Evolutionary conservation across 2,329 filamentous ascomycete genomes (phyloP).

Genomic region (Neodidymelliopsis sp.): DNA sequence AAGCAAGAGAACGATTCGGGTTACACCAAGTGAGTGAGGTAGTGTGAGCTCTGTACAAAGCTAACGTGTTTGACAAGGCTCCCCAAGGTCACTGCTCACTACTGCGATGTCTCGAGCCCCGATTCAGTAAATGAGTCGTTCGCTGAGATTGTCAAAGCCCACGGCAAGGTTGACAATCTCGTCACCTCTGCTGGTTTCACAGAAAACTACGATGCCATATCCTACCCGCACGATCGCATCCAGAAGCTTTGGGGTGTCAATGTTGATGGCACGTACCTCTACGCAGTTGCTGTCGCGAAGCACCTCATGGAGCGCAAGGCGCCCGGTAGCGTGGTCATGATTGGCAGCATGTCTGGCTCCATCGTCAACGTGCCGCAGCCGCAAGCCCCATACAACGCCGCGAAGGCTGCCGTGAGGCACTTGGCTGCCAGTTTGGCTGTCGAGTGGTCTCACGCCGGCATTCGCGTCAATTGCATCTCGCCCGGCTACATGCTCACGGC

Average conservation of each 20-base stretch:
- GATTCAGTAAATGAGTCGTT: slow-evolving; percentile 79
- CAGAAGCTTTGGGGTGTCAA: slow-evolving; percentile 95
- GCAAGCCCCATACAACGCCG: slow-evolving; percentile 90
- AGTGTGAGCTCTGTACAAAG: too few relatives aligned
- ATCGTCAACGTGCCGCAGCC: slow-evolving; percentile 97
- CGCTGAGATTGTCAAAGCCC: slow-evolving; percentile 70
- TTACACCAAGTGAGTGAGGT: slow-evolving; percentile 56
- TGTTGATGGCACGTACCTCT: slow-evolving; percentile 90
- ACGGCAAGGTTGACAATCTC: slow-evolving; percentile 87
- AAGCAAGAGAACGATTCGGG: slow-evolving; percentile 73
- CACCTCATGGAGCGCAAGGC: slow-evolving; percentile 85
- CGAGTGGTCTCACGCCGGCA: slow-evolving; percentile 88
- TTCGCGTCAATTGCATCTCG: slow-evolving; percentile 93
- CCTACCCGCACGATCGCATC: slow-evolving; percentile 89
- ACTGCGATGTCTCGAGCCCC: slow-evolving; percentile 83
- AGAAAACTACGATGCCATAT: slow-evolving; percentile 91
- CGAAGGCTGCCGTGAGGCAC: slow-evolving; percentile 91
- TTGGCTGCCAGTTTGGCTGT: slow-evolving; percentile 87
- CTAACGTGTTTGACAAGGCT: slow-evolving; percentile 54
- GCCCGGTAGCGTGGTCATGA: slow-evolving; percentile 88
- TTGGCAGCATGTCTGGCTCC: slow-evolving; percentile 91
- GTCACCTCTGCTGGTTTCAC: slow-evolving; percentile 97
- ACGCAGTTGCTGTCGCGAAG: slow-evolving; percentile 82
- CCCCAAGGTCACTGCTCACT: slow-evolving; percentile 88
- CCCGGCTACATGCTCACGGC: slow-evolving; percentile 97